phyloP scores from a whole-genome alignment of 2,329 filamentous ascomycete genomes.

The Claviceps paspali region DNA sequence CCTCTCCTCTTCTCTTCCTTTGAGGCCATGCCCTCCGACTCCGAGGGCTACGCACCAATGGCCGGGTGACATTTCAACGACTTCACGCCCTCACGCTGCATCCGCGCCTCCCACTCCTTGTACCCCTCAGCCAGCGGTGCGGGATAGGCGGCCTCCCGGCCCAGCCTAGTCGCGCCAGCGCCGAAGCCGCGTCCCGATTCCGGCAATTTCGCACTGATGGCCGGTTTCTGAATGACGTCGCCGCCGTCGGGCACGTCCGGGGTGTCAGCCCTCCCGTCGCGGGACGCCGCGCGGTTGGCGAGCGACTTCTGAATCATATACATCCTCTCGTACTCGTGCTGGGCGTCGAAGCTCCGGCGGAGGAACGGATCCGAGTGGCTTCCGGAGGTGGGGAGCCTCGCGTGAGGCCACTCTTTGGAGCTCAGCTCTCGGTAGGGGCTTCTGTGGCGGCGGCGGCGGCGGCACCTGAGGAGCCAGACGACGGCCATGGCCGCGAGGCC shows the following conservation, averaged over 20 bases:
- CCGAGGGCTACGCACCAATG: no score
- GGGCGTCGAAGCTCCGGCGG: slow-evolving; percentile 6
- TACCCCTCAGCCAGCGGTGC: slow-evolving; percentile 20
- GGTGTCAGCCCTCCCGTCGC: no score
- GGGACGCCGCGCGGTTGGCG: slow-evolving; percentile 15
- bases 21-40: no score
- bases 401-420: slow-evolving; percentile 1
- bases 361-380: neutral
- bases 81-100: slow-evolving; percentile 14
- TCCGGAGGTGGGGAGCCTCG: neutral
- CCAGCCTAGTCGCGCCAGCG: no score
- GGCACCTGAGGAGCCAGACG: neutral
- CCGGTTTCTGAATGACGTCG: no score
- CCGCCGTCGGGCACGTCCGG: no score
- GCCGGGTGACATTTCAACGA: slow-evolving; percentile 17
- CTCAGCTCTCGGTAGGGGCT: neutral
- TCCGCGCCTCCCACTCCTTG: slow-evolving; percentile 25
- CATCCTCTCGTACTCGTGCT: slow-evolving; percentile 23
- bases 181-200: no score
- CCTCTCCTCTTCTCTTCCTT: no score
- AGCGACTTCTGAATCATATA: slow-evolving; percentile 30
- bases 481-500: neutral
- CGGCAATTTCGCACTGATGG: no score
- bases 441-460: neutral
- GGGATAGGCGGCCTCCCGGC: no score